Percentiles rank a stretch among this genome's conserved stretches.
Conservation (phyloP, 352 stramenopile genomes). For the Phytophthora macrochlamydospora region DNA sequence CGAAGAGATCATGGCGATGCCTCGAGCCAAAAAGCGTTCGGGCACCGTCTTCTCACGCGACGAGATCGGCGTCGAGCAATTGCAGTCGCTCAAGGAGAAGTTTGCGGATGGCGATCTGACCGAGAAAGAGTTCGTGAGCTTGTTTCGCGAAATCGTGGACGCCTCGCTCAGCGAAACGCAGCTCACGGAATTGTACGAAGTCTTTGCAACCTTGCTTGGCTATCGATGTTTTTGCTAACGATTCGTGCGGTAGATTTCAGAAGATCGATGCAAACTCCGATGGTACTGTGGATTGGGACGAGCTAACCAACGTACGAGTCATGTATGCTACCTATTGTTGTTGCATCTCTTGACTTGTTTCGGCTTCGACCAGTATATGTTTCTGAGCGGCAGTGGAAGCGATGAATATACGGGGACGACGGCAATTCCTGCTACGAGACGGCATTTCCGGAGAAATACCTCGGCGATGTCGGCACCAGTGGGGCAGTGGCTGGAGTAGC, state of each 20-base stretch:
- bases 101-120: constrained; percentile 84
- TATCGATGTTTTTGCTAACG: neutral
- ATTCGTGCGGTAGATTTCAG: constrained; percentile 56
- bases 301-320: constrained; percentile 79
- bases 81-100: constrained; percentile 85
- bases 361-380: constrained; percentile 67
- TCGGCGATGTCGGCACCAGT: constrained; percentile 28
- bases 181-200: constrained; percentile 76
- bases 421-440: constrained; percentile 70
- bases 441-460: constrained; percentile 57
- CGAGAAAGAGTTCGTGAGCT: constrained; percentile 85
- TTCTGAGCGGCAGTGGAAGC: constrained; percentile 72
- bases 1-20: constrained; percentile 23
- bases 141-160: constrained; percentile 85
- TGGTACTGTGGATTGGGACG: constrained; percentile 89
- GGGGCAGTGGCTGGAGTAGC: constrained; percentile 8
- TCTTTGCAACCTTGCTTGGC: neutral
- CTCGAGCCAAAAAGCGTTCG: constrained; percentile 46
- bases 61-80: constrained; percentile 81
- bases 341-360: neutral
- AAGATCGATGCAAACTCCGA: constrained; percentile 91
- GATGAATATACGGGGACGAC: constrained; percentile 69
- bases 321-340: too few species aligned
- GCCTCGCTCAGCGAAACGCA: constrained; percentile 78
- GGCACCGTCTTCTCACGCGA: constrained; percentile 77